Base-by-base conservation (phyloP, 2,329 filamentous ascomycete genomes). In the Colletotrichum simmondsii region DNA sequence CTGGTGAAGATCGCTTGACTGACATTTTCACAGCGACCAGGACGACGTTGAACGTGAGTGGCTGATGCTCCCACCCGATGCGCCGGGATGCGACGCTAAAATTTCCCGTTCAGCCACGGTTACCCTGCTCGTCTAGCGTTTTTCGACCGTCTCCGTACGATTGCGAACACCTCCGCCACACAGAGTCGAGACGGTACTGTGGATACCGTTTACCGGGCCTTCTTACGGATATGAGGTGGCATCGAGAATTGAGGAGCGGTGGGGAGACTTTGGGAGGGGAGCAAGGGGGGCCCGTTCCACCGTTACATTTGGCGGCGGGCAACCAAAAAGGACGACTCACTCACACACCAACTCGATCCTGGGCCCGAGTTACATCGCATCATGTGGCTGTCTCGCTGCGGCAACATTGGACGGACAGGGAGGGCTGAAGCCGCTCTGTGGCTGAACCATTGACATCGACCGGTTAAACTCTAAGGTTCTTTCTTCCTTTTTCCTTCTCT, bases 281-380 rank as follows among this genome's bases (percentile, higher is more conserved):
- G 26, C n/a, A n/a, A 72, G 53, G 57, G 35, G 70, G 71, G 66
- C 19, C 65, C 66, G 71, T 73, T 73, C 61, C 66, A 73, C 60
- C 71, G 71, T 73, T 73, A 42, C 71, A 71, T 71, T 61, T 62
- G 66, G 56, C 71, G 57, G 28, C 67, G 66, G 61, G 66, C 35
- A 26, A 35, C 66, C 22, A 42, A 16, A n/a, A 52, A 16, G 7
- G 59, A 49, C 37, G 24, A 30, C 32, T 60, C 46, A 57, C 32
- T 30, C 67, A 22, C 42, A 59, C 67, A 54, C 54, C 26, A 19
- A 30, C 60, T 42, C 54, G 59, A 61, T 49, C 22, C 35, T 61
- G 46, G 68, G 57, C 35, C 58, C 10, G 60, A 52, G 69, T 68
- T 68, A 59, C 69, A 70, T 65, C 35, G 66, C 66, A 65, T 65